Conservation (phyloP, 257 asterid genomes). For the Cinchona pubescens region DNA sequence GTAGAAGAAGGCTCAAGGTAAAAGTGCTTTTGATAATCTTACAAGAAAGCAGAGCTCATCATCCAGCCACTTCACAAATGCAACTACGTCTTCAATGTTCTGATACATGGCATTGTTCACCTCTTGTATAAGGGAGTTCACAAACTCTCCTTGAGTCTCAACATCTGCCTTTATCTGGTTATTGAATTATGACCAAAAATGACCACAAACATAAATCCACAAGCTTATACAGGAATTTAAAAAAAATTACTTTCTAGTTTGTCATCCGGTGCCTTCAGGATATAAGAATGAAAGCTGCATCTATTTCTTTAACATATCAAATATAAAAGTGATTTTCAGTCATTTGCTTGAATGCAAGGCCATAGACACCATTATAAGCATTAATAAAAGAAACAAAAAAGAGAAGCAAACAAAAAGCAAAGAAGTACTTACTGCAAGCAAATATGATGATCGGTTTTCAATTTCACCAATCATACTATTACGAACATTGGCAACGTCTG, state of each 20-base stretch:
- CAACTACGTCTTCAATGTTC: conserved; percentile 72
- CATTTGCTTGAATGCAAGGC: too few relatives aligned
- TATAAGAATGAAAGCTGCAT: too few relatives aligned
- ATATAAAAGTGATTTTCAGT: too few relatives aligned
- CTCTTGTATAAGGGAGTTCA: conserved; percentile 70
- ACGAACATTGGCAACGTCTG: conserved; percentile 71
- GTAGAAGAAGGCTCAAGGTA: not conserved
- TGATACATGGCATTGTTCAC: conserved; percentile 64
- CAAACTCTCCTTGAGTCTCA: conserved; percentile 93
- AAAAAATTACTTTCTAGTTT: too few relatives aligned
- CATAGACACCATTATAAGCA: too few relatives aligned
- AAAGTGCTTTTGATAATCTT: conserved; percentile 22
- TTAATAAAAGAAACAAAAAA: too few relatives aligned
- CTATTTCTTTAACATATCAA: too few relatives aligned
- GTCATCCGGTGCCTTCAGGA: too few relatives aligned
- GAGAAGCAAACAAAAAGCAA: conserved; percentile 5
- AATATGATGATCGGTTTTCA: conserved; percentile 80
- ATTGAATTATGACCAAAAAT: not conserved
- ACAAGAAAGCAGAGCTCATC: conserved; percentile 94
- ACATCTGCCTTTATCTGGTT: conserved; percentile 81
- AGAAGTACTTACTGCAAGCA: conserved; percentile 69
- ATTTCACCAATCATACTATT: conserved; percentile 93
- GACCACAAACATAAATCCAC: not conserved
- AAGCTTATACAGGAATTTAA: too few relatives aligned
- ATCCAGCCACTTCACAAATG: conserved; percentile 91